These are phyloP conservation scores for Aspergillus bombycis DNA, from an alignment of 2,329 filamentous ascomycete species.

Conservation along the genomic window DNA sequence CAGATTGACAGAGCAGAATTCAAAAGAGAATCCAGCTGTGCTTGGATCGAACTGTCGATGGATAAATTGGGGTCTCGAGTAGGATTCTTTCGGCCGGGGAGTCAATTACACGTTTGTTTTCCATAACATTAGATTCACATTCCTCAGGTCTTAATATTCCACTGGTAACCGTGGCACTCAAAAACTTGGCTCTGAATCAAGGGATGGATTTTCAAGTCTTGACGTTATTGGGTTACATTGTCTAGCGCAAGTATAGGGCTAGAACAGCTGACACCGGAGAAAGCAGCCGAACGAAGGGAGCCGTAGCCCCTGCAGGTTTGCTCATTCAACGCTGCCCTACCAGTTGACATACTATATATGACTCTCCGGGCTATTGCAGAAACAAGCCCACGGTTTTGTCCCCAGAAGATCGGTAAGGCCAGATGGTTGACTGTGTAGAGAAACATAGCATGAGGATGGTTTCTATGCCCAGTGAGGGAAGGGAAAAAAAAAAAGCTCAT, in stretches of 20 bases:
- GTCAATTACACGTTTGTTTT: neutral
- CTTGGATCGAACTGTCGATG: neutral
- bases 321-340: neutral
- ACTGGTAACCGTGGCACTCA: neutral
- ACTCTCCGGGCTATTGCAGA: neutral
- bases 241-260: neutral
- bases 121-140: conserved; percentile 7
- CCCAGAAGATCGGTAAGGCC: no score
- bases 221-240: neutral
- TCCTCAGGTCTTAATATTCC: neutral
- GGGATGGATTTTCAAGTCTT: conserved; percentile 9
- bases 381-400: neutral
- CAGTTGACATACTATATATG: neutral
- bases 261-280: neutral
- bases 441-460: neutral
- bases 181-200: conserved; percentile 10
- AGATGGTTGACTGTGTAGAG: no score
- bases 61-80: neutral
- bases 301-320: neutral
- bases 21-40: neutral
- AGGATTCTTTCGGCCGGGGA: neutral
- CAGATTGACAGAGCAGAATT: neutral
- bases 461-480: neutral
- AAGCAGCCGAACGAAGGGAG: neutral
- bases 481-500: conserved; percentile 9